A percentile compares a stretch with the other conserved stretches of the same genome.
Conservation (phyloP, 768 basidiomycete species). For the Gelatoporia subvermispora region DNA sequence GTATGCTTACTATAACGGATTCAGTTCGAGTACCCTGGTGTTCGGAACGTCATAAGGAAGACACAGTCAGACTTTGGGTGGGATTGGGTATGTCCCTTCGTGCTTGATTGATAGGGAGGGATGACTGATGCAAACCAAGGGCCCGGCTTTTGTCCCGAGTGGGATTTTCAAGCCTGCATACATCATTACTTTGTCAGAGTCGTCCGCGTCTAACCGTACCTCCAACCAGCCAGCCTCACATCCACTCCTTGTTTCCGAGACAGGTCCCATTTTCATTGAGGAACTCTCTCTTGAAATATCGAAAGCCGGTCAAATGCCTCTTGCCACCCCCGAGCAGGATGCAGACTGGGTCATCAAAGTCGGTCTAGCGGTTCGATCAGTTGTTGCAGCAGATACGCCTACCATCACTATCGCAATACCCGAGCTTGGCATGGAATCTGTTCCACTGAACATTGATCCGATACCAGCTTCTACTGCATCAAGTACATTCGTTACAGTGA, state of each 20-base stretch:
- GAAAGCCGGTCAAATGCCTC: slow-evolving; percentile 44
- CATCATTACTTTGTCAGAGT: slow-evolving; percentile 35
- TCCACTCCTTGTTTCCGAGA: slow-evolving; percentile 17
- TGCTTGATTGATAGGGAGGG: background rate
- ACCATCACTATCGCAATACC: slow-evolving; percentile 40
- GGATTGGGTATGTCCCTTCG: slow-evolving; percentile 45
- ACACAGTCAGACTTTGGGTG: slow-evolving; percentile 53
- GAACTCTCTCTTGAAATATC: slow-evolving; percentile 52
- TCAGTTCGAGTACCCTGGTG: slow-evolving; percentile 47
- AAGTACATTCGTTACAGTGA: slow-evolving; percentile 37
- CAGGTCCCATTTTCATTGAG: slow-evolving; percentile 37
- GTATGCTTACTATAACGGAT: background rate
- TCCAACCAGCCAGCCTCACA: slow-evolving; percentile 10
- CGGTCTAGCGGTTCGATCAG: slow-evolving; percentile 44
- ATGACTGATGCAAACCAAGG: slow-evolving; percentile 20
- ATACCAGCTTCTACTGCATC: slow-evolving; percentile 20
- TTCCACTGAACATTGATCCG: slow-evolving; percentile 23
- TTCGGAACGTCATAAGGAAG: slow-evolving; percentile 47
- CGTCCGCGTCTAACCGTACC: background rate
- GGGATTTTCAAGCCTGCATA: slow-evolving; percentile 55
- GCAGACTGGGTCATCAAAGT: slow-evolving; percentile 56
- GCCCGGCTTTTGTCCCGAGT: slow-evolving; percentile 51
- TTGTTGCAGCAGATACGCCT: slow-evolving; percentile 28
- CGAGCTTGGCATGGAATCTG: slow-evolving; percentile 40
- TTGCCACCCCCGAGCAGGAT: slow-evolving; percentile 34